A percentile compares a stretch with the other conserved stretches of the same genome.
phyloP scores from a whole-genome alignment of 169 alveolate species.

The Plasmodium cynomolgi region DNA sequence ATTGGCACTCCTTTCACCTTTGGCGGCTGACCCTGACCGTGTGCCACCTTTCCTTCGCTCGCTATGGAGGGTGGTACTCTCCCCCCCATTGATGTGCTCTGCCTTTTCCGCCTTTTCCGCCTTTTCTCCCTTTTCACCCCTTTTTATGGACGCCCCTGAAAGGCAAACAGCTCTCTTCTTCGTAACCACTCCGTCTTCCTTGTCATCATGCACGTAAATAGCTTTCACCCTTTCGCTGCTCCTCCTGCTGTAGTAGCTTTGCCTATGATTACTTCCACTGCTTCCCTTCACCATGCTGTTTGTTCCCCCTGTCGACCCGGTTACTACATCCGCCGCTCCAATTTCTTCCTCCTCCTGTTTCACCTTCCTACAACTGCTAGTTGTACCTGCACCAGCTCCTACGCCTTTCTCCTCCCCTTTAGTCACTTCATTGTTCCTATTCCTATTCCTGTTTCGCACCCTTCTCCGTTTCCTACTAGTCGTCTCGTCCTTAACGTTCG shows the following conservation, averaged over 20 bases:
- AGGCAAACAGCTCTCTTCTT: neutral
- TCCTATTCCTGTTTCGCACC: neutral
- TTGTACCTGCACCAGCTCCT: neutral
- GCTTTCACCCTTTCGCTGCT: slow-evolving; percentile 23
- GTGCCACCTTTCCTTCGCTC: neutral
- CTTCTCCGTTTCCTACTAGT: slow-evolving; percentile 23
- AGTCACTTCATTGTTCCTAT: neutral
- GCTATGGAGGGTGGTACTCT: neutral
- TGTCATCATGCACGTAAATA: slow-evolving; percentile 17
- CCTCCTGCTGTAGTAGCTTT: slow-evolving; percentile 11
- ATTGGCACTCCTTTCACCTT: neutral
- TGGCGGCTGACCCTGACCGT: neutral
- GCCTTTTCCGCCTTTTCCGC: neutral
- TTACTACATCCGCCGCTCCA: neutral
- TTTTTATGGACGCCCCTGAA: neutral
- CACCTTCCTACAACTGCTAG: neutral
- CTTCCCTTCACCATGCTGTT: neutral
- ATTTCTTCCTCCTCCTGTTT: neutral
- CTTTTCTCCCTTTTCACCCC: neutral
- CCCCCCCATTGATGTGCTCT: neutral
- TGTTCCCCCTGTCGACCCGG: neutral
- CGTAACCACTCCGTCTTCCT: neutral
- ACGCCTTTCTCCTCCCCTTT: neutral
- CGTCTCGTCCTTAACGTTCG: slow-evolving; percentile 6
- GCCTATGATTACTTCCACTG: neutral